Evolutionary conservation across 257 asterid species (phyloP).

Genomic region (Thymus quinquecostatus): DNA sequence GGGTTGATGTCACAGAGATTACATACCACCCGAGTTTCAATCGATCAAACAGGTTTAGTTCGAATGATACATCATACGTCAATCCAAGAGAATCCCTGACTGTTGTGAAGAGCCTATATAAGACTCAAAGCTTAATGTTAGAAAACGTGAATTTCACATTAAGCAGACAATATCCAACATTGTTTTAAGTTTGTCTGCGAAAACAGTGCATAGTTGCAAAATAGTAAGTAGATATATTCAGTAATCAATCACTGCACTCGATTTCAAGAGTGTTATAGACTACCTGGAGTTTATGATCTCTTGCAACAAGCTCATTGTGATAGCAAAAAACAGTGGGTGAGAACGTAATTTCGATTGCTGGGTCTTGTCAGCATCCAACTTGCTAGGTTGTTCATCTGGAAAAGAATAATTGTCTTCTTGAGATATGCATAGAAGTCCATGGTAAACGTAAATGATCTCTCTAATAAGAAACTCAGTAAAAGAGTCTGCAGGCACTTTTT

Average conservation of each 20-base stretch:
- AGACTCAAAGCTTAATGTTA: not conserved
- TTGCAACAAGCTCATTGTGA: conserved; percentile 81
- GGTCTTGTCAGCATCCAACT: conserved; percentile 36
- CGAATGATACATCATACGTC: conserved; percentile 97
- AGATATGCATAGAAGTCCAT: conserved; percentile 11
- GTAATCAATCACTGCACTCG: conserved; percentile 4
- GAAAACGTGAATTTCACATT: not conserved
- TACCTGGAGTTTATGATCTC: conserved; percentile 97
- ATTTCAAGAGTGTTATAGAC: conserved; percentile 14
- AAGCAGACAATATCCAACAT: not conserved
- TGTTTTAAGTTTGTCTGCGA: not conserved
- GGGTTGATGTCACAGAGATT: conserved; percentile 95
- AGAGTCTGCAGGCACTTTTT: not conserved
- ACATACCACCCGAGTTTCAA: conserved; percentile 99
- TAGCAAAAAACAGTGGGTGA: conserved; percentile 88
- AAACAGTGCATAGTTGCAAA: no score
- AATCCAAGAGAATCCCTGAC: conserved; percentile 99
- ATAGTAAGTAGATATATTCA: conserved; percentile 7
- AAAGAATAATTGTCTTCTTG: conserved; percentile 25
- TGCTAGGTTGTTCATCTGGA: conserved; percentile 46
- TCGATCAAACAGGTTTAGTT: conserved; percentile 94
- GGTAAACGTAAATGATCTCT: not conserved
- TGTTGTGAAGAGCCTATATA: conserved; percentile 87
- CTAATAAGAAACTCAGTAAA: not conserved
- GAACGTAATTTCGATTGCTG: conserved; percentile 51